Conservation (phyloP, 2,329 filamentous ascomycete species). For the Ilyonectria destructans region DNA sequence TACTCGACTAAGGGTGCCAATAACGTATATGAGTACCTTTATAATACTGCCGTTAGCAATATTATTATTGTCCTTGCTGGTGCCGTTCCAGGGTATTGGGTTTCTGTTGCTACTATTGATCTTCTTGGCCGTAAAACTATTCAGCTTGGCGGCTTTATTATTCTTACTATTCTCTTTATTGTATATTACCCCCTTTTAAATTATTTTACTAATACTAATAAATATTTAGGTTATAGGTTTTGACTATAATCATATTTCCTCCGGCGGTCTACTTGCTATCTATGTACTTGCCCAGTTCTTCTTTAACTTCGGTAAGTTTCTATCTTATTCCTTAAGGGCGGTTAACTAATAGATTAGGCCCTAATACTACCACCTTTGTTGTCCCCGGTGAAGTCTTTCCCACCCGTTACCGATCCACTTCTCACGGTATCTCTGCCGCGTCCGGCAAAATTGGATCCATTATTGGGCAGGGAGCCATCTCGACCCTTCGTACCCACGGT, state of each 20-base stretch:
- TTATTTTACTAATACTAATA: too few relatives aligned
- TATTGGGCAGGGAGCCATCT: constrained; percentile 72
- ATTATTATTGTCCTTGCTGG: constrained; percentile 85
- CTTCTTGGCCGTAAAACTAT: constrained; percentile 84
- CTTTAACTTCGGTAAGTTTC: constrained; percentile 68
- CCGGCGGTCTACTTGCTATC: constrained; percentile 69
- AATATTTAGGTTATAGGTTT: constrained; percentile 69
- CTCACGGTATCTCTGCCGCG: constrained; percentile 72
- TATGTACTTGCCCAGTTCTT: constrained; percentile 73
- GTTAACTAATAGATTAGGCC: constrained; percentile 51
- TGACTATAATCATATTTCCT: constrained; percentile 69
- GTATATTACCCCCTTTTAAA: constrained; percentile 11
- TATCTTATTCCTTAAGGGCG: too few relatives aligned
- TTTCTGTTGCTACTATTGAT: constrained; percentile 82
- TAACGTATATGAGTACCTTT: constrained; percentile 79
- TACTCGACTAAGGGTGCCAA: constrained; percentile 67
- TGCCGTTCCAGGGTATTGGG: constrained; percentile 87
- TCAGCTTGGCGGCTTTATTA: constrained; percentile 75
- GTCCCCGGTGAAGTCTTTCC: constrained; percentile 72
- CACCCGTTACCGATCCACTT: constrained; percentile 71
- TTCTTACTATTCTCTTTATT: constrained; percentile 74
- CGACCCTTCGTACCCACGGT: constrained; percentile 65
- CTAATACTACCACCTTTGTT: constrained; percentile 72
- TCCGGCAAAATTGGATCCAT: constrained; percentile 71
- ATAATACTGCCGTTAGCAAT: constrained; percentile 85